These are phyloP conservation scores for Macrocybe sp. DNA, from an alignment of 1,284 basidiomycete genomes.

Conservation along the genomic window DNA sequence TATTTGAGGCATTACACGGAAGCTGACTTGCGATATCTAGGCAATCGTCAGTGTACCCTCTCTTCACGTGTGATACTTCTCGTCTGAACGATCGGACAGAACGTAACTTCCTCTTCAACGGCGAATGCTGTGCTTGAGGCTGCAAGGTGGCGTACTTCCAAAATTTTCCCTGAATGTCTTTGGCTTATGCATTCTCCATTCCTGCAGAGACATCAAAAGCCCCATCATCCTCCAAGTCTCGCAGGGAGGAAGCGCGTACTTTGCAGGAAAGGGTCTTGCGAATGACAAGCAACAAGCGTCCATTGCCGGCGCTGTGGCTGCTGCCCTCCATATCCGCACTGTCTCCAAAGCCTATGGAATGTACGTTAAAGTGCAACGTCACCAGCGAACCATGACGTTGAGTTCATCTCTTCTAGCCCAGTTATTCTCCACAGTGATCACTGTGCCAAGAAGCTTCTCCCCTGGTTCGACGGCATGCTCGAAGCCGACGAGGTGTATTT, in stretches of 20 bases:
- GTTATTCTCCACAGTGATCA: conserved; percentile 99
- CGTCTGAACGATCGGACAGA: conserved; percentile 36
- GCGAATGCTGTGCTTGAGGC: conserved; percentile 88
- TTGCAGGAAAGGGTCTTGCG: conserved; percentile 93
- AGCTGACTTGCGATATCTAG: conserved; percentile 26
- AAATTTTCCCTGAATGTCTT: neutral
- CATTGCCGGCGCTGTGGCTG: conserved; percentile 87
- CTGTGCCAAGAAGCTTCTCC: conserved; percentile 97
- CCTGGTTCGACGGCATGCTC: conserved; percentile 99
- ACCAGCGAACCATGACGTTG: neutral
- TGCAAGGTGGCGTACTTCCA: conserved; percentile 51
- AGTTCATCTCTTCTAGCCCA: conserved; percentile 48
- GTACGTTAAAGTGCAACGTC: conserved; percentile 41
- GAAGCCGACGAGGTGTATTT: conserved; percentile 93
- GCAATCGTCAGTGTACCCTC: conserved; percentile 57
- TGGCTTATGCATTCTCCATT: conserved; percentile 1
- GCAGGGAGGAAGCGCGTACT: conserved; percentile 95
- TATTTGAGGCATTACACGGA: neutral
- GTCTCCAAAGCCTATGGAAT: conserved; percentile 89
- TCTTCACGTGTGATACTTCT: conserved; percentile 3
- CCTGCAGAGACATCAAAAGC: conserved; percentile 71
- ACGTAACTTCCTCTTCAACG: conserved; percentile 84
- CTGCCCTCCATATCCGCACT: conserved; percentile 89
- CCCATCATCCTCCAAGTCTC: conserved; percentile 99
- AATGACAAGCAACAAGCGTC: conserved; percentile 99